Percentiles rank a stretch among this genome's conserved stretches.
These are phyloP conservation scores for Miamiensis avidus DNA, from an alignment of 169 alveolate genomes.

Conservation along the genomic window DNA sequence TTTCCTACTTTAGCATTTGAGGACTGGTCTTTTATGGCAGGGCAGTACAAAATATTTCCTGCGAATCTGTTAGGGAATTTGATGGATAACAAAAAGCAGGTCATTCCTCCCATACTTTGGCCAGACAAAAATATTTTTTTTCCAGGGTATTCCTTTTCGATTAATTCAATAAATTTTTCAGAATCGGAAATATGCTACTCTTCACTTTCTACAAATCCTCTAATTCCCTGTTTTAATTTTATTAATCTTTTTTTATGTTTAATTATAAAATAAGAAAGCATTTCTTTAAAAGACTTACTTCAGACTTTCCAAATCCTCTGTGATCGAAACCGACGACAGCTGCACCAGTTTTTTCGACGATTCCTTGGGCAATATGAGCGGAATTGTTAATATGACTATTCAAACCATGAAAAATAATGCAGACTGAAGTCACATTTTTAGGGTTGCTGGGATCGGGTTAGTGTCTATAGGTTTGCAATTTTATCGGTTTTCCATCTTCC, in stretches of 20 bases:
- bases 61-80: slow-evolving; percentile 15
- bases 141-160: not conserved
- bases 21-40: slow-evolving; percentile 28
- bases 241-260: slow-evolving; percentile 12
- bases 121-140: slow-evolving; percentile 30
- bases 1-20: slow-evolving; percentile 4
- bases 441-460: slow-evolving; percentile 15
- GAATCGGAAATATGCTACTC: slow-evolving; percentile 16
- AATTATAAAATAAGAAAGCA: slow-evolving; percentile 5
- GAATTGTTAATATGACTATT: slow-evolving; percentile 8
- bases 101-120: slow-evolving; percentile 42
- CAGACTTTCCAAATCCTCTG: slow-evolving; percentile 51
- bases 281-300: slow-evolving; percentile 30
- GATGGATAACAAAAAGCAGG: slow-evolving; percentile 18
- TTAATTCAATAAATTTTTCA: slow-evolving; percentile 15
- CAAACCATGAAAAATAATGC: not conserved
- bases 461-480: slow-evolving; percentile 23
- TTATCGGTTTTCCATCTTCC: slow-evolving; percentile 17
- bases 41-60: slow-evolving; percentile 35
- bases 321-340: slow-evolving; percentile 27
- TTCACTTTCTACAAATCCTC: slow-evolving; percentile 13
- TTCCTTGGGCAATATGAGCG: slow-evolving; percentile 16
- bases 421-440: slow-evolving; percentile 12
- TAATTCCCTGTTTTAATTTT: not conserved
- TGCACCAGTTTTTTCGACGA: not conserved